A percentile compares a stretch with the other conserved stretches of the same genome.
These are phyloP conservation scores for Sclerotinia borealis DNA, from an alignment of 2,329 filamentous ascomycete genomes.

Conservation along the genomic window DNA sequence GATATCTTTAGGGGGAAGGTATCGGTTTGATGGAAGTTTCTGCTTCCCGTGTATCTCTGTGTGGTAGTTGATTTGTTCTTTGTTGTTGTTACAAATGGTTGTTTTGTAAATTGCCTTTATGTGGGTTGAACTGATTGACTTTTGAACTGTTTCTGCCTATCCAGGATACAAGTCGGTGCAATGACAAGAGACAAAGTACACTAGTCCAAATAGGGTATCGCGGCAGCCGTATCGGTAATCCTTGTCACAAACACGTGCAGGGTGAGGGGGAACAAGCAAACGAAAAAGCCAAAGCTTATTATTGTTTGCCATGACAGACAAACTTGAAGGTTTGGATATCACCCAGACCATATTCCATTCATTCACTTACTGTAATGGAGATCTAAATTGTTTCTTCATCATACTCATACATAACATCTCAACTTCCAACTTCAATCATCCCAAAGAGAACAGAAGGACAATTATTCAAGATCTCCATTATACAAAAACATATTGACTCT, in stretches of 20 bases:
- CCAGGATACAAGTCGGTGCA: not conserved
- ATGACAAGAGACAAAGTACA: not conserved
- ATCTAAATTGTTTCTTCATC: not conserved
- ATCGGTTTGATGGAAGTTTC: not conserved
- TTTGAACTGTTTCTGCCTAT: not conserved
- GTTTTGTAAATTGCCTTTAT: not conserved
- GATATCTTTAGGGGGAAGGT: not conserved
- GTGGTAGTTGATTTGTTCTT: not conserved
- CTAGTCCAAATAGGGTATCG: not conserved
- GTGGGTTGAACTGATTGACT: constrained; percentile 5
- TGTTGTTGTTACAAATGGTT: too few species aligned
- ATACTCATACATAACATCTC: not conserved
- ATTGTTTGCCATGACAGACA: too few species aligned
- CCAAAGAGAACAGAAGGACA: not conserved
- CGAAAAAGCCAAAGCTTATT: too few species aligned
- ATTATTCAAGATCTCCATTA: not conserved
- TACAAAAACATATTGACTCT: not conserved
- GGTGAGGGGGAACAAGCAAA: too few species aligned
- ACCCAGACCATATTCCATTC: not conserved
- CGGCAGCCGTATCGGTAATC: not conserved
- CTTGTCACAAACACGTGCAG: too few species aligned
- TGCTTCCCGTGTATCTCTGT: not conserved
- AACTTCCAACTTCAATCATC: not conserved
- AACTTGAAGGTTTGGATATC: too few species aligned
- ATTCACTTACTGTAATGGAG: not conserved